Evolutionary conservation across 1,284 basidiomycete species (phyloP), one percentile per base, ranked within the genome.

Genomic region (Boletellus deceptivus): DNA sequence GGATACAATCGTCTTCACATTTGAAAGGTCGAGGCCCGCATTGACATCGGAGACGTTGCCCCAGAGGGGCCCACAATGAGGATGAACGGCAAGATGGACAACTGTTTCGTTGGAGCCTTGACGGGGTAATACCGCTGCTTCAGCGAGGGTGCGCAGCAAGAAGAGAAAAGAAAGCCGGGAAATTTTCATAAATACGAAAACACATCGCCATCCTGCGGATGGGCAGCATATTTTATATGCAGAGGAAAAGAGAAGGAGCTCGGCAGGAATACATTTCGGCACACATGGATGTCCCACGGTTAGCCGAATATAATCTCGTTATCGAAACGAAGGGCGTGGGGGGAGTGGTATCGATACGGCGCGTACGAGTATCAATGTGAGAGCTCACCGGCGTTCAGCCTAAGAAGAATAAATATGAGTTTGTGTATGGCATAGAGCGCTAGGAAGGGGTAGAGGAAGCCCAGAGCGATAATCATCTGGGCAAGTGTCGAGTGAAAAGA

Each of bases 21-120:
- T 54, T 3, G 52, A 48, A 38, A 77, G 59, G 34, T 63, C 53
- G 17, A 79, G 52, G 0, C 78, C 78, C 0, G 70, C 70, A 39
- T 77, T 80, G 31, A 78, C 66, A 51, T 79, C 73, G 13, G 72
- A 70, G 16, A 70, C 62, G 8, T 55, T 63, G 24, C 73, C 75
- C 38, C 56, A 58, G 8, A 75, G 59, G 2, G 60, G 55, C 14
- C 73, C 75, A 20, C 77, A 79, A 5, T 60, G 62, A 7, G 76
- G 76, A 37, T 59, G 59, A 11, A 78, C 67, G 14, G 72, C 75
- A 16, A 78, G 68, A 36, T 70, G 70, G 14, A 78, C 71, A 9
- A 58, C 59, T 2, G 49, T 34, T 29, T 58, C 56, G 35, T 65
- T 53, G 16, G 48, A 29, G 8, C 38, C 65, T 69, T 55, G 52